Conservation (phyloP, 352 stramenopile species). For the Pythium dissimile region DNA sequence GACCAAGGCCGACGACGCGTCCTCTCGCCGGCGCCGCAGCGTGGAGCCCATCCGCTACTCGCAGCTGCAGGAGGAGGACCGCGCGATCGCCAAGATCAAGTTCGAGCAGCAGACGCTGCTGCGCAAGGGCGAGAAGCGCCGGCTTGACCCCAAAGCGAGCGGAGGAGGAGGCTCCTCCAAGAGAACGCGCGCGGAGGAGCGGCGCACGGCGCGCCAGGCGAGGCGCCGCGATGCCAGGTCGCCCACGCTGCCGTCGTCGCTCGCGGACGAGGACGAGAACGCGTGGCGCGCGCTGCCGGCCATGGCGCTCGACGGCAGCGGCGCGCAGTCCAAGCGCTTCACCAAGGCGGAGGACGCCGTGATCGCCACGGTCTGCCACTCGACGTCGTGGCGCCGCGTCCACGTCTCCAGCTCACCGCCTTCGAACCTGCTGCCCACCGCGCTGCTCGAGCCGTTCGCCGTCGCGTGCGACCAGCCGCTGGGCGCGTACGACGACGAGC, state of each 20-base stretch:
- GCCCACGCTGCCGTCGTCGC: constrained; percentile 2
- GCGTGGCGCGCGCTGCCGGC: constrained; percentile 4
- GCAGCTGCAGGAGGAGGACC: constrained; percentile 53
- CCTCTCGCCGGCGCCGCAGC: constrained; percentile 16
- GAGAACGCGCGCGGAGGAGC: constrained; percentile 46
- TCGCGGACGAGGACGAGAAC: background rate
- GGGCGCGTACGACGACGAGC: constrained; percentile 34
- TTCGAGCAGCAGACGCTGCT: constrained; percentile 16
- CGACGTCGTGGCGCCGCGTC: constrained; percentile 60
- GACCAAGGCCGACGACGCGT: constrained; percentile 2
- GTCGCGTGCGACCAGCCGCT: constrained; percentile 34
- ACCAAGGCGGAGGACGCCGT: constrained; percentile 35
- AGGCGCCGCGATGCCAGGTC: constrained; percentile 39
- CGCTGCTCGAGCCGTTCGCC: constrained; percentile 30
- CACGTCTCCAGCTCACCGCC: constrained; percentile 17
- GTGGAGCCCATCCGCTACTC: constrained; percentile 38
- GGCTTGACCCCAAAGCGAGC: background rate
- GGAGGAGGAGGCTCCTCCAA: constrained; percentile 23
- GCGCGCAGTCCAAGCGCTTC: constrained; percentile 24
- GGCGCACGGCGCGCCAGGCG: constrained; percentile 44
- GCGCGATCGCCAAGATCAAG: constrained; percentile 44
- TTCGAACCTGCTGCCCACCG: constrained; percentile 35
- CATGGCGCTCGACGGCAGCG: constrained; percentile 13
- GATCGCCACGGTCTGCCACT: constrained; percentile 43
- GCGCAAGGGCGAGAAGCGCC: constrained; percentile 44